Conservation (phyloP, 1,284 basidiomycete species). For the Schizophyllum amplum region DNA sequence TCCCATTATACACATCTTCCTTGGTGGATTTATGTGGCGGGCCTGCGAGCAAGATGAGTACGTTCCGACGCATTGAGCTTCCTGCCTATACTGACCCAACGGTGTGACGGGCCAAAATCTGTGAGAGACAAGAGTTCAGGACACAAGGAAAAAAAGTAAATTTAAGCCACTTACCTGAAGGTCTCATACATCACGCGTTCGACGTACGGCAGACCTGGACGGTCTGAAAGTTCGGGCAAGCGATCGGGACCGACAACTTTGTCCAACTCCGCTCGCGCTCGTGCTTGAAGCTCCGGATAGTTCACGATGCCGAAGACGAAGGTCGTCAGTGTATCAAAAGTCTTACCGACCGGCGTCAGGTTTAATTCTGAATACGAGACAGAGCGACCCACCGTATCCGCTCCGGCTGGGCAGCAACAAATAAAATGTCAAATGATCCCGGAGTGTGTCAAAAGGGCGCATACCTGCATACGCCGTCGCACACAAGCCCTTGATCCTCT, state of each 20-base stretch:
- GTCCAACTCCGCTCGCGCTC: conserved; percentile 35
- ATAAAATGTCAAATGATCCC: too few relatives aligned
- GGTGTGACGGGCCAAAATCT: neutral
- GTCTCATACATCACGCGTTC: conserved; percentile 35
- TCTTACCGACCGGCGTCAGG: too few relatives aligned
- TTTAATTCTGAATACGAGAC: neutral
- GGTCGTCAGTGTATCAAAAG: neutral
- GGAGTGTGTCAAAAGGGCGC: neutral
- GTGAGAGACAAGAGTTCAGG: conserved; percentile 4
- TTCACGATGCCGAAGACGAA: conserved; percentile 1
- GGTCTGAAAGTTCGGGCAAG: conserved; percentile 32
- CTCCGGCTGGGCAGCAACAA: neutral
- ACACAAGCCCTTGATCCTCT: neutral
- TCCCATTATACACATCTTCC: conserved; percentile 19
- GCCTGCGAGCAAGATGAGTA: neutral
- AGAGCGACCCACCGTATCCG: neutral
- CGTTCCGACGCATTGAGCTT: neutral
- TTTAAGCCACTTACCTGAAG: conserved; percentile 14
- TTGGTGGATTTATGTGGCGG: conserved; percentile 14
- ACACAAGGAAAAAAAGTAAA: neutral
- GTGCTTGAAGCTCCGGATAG: conserved; percentile 30
- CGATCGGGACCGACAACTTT: conserved; percentile 26
- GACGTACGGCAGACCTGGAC: conserved; percentile 28
- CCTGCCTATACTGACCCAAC: neutral
- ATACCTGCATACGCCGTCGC: neutral